Base-by-base conservation (phyloP, 176 grass and related monocot genomes). In the Carex littledalei region DNA sequence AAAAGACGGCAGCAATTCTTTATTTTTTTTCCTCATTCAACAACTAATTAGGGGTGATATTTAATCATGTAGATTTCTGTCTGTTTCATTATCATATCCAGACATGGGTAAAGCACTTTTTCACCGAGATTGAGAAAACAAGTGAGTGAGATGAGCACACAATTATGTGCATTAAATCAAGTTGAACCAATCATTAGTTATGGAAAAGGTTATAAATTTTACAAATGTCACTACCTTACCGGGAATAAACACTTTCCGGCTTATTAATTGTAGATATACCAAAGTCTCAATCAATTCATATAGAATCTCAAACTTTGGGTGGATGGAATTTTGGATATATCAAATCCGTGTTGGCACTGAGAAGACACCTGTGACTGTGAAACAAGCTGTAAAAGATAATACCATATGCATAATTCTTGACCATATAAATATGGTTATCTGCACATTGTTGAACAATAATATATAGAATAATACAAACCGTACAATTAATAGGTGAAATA, bases 171-270 rank as follows among this genome's bases (percentile, higher is more conserved):
- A 82, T 39, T 67, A 64, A 26, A 82, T 66, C 31, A 47, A 82
- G 47, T 26, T 82, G 34, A 50, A 82, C n/a, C 60, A 83, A 83
- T 83, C 62, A 83, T 83, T 67, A 83, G 5, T 45, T 83, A 26
- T 49, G 37, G 50, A 31, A 45, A 64, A 82, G 45, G 53, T 14
- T 14, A 24, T 67, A 64, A 47, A 82, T 54, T 52, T 64, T 82
- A 13, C 79, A 63, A 35, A 14, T 66, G 81, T 68, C 81, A 11
- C 43, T 47, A 83, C 47, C 61, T 83, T 83, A 83, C 68, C 81
- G 15, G 47, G 63, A 68, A 83, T 67, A 67, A 54, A 53, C 32
- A 67, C 81, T 83, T 83, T 68, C 61, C 60, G 62, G 43, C 62
- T 43, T 45, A 20, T 47, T 83, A 21, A 20, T 47, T 83, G 47